Percentiles rank a stretch among this genome's conserved stretches.
Evolutionary conservation across 2,329 filamentous ascomycete genomes (phyloP).

Genomic region (Xylariaceae sp.): DNA sequence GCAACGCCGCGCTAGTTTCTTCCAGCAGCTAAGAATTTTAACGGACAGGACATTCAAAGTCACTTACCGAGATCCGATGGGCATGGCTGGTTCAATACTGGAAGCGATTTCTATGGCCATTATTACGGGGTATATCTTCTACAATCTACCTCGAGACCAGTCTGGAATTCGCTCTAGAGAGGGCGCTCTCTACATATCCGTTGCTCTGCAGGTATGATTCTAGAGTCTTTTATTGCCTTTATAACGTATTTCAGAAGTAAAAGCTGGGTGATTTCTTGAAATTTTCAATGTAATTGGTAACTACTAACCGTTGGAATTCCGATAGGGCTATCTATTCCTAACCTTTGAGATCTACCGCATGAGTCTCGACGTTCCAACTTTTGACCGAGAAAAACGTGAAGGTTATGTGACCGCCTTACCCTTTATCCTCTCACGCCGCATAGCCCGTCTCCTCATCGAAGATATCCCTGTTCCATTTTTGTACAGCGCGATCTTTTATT

Average conservation of each 20-base stretch:
- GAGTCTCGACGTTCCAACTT: slow-evolving; percentile 75
- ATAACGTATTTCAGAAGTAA: not conserved
- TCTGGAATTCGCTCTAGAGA: slow-evolving; percentile 76
- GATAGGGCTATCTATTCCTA: slow-evolving; percentile 71
- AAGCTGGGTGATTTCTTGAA: too few relatives aligned
- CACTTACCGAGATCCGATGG: slow-evolving; percentile 78
- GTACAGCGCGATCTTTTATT: slow-evolving; percentile 76
- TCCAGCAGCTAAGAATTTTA: slow-evolving; percentile 69
- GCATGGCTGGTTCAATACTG: slow-evolving; percentile 72
- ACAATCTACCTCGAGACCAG: slow-evolving; percentile 67
- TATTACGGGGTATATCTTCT: slow-evolving; percentile 77
- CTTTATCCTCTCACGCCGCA: slow-evolving; percentile 72
- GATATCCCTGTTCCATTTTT: slow-evolving; percentile 76
- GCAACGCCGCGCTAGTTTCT: slow-evolving; percentile 60
- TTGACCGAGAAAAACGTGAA: slow-evolving; percentile 77
- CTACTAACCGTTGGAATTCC: not conserved
- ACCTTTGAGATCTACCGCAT: slow-evolving; percentile 79
- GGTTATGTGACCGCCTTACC: slow-evolving; percentile 73
- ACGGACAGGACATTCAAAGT: slow-evolving; percentile 73
- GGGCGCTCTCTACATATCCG: slow-evolving; percentile 74
- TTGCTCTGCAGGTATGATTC: slow-evolving; percentile 63
- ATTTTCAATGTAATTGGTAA: not conserved
- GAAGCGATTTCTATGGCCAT: slow-evolving; percentile 75
- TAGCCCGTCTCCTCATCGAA: slow-evolving; percentile 73
- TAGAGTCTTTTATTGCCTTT: not conserved